Percentiles rank a stretch among this genome's conserved stretches.
These are phyloP conservation scores for Fraxinus paxiana DNA, from an alignment of 305 asterid genomes.

Conservation along the genomic window DNA sequence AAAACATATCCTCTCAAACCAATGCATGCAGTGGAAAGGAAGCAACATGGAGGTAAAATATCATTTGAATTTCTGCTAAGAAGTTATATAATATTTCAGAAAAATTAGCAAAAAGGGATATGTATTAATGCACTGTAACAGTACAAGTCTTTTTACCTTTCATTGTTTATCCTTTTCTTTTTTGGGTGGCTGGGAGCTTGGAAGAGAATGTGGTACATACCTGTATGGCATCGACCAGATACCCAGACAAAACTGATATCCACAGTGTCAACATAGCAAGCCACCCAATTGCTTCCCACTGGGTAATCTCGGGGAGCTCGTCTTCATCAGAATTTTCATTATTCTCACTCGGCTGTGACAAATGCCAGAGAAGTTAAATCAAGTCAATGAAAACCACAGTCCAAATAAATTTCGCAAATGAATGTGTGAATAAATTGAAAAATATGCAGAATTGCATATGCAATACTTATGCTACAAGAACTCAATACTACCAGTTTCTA, in stretches of 20 bases:
- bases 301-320: slow-evolving; percentile 73
- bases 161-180: background rate
- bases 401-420: background rate
- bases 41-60: background rate
- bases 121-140: background rate
- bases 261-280: slow-evolving; percentile 79
- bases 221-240: slow-evolving; percentile 71
- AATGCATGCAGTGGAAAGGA: background rate
- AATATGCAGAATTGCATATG: background rate
- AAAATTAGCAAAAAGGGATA: background rate
- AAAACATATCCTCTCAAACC: background rate
- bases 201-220: background rate
- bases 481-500: background rate
- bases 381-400: background rate
- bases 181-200: background rate
- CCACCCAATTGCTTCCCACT: slow-evolving; percentile 90
- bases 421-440: background rate
- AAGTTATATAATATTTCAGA: background rate
- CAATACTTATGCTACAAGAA: background rate
- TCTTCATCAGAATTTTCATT: slow-evolving; percentile 51
- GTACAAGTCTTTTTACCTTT: background rate
- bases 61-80: background rate
- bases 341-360: slow-evolving; percentile 49
- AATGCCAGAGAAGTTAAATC: slow-evolving; percentile 7
- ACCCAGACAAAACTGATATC: slow-evolving; percentile 90